These are phyloP conservation scores for Auricularia sp. DNA, from an alignment of 768 basidiomycete genomes.

Conservation along the genomic window DNA sequence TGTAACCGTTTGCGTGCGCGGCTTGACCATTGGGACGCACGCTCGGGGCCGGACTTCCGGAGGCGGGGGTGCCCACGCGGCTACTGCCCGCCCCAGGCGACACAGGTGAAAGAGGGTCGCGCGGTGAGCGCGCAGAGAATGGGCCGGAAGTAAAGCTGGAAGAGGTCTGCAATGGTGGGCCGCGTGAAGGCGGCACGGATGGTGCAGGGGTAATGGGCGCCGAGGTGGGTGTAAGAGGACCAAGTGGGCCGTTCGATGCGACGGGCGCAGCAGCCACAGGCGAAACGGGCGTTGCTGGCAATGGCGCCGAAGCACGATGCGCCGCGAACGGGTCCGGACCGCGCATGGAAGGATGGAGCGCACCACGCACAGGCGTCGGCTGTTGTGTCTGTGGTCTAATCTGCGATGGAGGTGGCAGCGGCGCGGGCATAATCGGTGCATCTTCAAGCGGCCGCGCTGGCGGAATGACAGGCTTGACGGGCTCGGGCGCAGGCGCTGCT, in stretches of 20 bases:
- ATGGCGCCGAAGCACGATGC: neutral
- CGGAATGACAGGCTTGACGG: conserved; percentile 33
- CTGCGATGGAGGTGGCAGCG: conserved; percentile 13
- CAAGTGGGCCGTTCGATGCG: neutral
- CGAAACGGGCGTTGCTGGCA: neutral
- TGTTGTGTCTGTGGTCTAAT: conserved; percentile 10
- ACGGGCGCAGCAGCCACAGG: neutral
- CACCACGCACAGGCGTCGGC: conserved; percentile 14
- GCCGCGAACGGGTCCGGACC: conserved; percentile 8
- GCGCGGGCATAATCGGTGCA: conserved; percentile 27
- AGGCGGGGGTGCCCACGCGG: conserved; percentile 36
- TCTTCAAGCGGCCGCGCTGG: conserved; percentile 64
- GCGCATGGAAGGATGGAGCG: conserved; percentile 9
- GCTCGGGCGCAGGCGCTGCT: conserved; percentile 38
- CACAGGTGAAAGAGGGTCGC: conserved; percentile 31
- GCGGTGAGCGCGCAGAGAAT: conserved; percentile 15
- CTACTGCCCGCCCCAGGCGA: conserved; percentile 40
- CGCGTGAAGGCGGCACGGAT: neutral
- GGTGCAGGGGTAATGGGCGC: neutral
- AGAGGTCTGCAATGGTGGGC: neutral
- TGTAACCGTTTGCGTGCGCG: neutral
- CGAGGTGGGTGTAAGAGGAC: neutral
- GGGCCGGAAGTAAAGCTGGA: neutral
- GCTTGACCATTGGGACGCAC: conserved; percentile 20
- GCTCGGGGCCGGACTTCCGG: conserved; percentile 21